Percentiles rank a stretch among this genome's conserved stretches.
phyloP scores from a whole-genome alignment of 2,329 filamentous ascomycete species.

The Fusarium sublunatum region DNA sequence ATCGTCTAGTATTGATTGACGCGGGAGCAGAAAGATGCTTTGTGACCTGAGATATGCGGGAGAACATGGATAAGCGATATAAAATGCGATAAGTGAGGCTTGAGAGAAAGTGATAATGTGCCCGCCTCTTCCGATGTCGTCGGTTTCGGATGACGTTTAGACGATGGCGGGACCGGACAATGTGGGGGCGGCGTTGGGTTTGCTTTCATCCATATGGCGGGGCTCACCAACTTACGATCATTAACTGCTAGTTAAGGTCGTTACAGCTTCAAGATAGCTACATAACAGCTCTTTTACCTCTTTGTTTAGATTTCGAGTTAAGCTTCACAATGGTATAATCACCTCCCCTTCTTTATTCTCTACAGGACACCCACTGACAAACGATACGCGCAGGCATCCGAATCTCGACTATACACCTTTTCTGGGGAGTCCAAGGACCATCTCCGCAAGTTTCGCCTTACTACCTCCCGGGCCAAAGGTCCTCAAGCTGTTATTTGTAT shows the following conservation, averaged over 20 bases:
- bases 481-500: constrained; percentile 96
- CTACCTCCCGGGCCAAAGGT: constrained; percentile 85
- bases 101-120: constrained; percentile 8
- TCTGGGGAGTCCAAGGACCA: constrained; percentile 89
- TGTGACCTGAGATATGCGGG: constrained; percentile 77
- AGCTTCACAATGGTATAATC: constrained; percentile 34
- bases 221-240: constrained; percentile 27
- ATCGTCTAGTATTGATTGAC: constrained; percentile 50
- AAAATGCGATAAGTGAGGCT: constrained; percentile 11
- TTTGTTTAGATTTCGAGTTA: neutral
- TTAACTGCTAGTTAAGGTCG: neutral
- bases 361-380: constrained; percentile 11
- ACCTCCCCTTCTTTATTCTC: neutral
- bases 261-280: constrained; percentile 16
- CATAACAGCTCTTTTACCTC: neutral
- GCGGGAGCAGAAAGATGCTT: constrained; percentile 68
- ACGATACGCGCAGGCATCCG: constrained; percentile 64
- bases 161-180: constrained; percentile 30
- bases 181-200: constrained; percentile 21
- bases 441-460: constrained; percentile 92
- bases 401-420: constrained; percentile 92
- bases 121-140: constrained; percentile 25
- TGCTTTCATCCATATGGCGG: constrained; percentile 28
- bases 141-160: constrained; percentile 32
- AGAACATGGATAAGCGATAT: constrained; percentile 70